Percentiles rank a stretch among this genome's conserved stretches.
Evolutionary conservation across 2,329 filamentous ascomycete genomes (phyloP).

Genomic region (Botrytis fragariae): DNA sequence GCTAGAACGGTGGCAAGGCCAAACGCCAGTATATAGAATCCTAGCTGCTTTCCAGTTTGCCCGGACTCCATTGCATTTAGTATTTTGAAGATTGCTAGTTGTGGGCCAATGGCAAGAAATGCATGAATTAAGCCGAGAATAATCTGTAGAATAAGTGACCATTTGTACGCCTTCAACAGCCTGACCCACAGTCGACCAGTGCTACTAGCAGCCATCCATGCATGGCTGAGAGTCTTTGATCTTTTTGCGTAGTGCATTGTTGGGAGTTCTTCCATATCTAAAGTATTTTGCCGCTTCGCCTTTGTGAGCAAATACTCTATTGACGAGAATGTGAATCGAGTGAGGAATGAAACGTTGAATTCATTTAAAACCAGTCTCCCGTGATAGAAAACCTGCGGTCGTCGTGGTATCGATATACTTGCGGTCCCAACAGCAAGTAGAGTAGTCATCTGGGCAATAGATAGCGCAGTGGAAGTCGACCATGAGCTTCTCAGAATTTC

Average conservation of each 20-base stretch:
- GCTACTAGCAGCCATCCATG: slow-evolving; percentile 41
- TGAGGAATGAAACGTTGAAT: slow-evolving; percentile 57
- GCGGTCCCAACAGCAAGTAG: slow-evolving; percentile 47
- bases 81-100: slow-evolving; percentile 28
- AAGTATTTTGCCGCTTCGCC: slow-evolving; percentile 54
- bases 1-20: slow-evolving; percentile 48
- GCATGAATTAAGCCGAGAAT: slow-evolving; percentile 25
- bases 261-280: slow-evolving; percentile 61
- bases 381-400: slow-evolving; percentile 61
- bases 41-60: slow-evolving; percentile 5
- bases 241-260: slow-evolving; percentile 54
- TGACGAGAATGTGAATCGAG: slow-evolving; percentile 65
- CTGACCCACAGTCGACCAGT: slow-evolving; percentile 4
- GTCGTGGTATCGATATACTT: slow-evolving; percentile 60
- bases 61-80: slow-evolving; percentile 27
- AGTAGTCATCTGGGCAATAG: slow-evolving; percentile 43
- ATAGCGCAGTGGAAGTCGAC: not conserved
- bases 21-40: slow-evolving; percentile 26
- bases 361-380: slow-evolving; percentile 59
- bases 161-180: slow-evolving; percentile 55
- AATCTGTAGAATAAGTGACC: slow-evolving; percentile 27
- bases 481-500: slow-evolving; percentile 36
- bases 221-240: slow-evolving; percentile 47
- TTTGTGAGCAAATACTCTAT: slow-evolving; percentile 51
- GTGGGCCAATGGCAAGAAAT: slow-evolving; percentile 24